Evolutionary conservation across 2,329 filamentous ascomycete species (phyloP).

Genomic region (Cladosporium sp.): DNA sequence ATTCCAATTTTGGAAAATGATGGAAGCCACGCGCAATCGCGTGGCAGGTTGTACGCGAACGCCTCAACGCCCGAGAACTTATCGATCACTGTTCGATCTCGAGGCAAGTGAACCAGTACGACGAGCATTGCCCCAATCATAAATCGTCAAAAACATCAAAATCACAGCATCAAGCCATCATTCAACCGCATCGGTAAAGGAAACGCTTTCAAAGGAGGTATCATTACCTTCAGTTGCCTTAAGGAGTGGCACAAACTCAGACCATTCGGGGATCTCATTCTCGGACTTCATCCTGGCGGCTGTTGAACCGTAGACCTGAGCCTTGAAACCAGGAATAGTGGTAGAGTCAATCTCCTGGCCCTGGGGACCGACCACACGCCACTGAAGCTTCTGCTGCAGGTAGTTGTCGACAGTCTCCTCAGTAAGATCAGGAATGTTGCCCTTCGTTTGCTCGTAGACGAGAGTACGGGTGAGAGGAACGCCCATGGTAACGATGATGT

Average conservation of each 20-base stretch:
- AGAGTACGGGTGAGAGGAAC: slow-evolving; percentile 48
- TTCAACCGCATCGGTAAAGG: neutral
- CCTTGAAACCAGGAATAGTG: slow-evolving; percentile 40
- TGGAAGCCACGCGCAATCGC: neutral
- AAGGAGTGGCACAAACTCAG: slow-evolving; percentile 25
- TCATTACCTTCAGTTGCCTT: slow-evolving; percentile 19
- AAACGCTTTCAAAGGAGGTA: slow-evolving; percentile 1
- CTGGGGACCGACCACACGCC: slow-evolving; percentile 36
- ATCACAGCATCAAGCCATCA: slow-evolving; percentile 3
- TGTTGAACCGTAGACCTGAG: slow-evolving; percentile 41
- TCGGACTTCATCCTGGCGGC: slow-evolving; percentile 34
- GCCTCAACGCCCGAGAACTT: neutral
- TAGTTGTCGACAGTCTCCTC: slow-evolving; percentile 32
- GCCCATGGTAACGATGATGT: slow-evolving; percentile 39
- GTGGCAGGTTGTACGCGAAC: slow-evolving; percentile 8
- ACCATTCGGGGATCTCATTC: slow-evolving; percentile 36
- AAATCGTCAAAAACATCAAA: neutral
- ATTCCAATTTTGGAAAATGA: neutral
- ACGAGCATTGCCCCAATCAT: neutral
- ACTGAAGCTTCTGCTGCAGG: slow-evolving; percentile 36
- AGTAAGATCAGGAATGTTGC: slow-evolving; percentile 31
- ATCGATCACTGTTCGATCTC: neutral
- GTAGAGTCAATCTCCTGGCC: slow-evolving; percentile 35
- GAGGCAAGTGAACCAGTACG: neutral
- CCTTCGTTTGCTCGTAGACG: slow-evolving; percentile 33